phyloP scores from a whole-genome alignment of 1,284 basidiomycete genomes.

The Ceratobasidium sp. region DNA sequence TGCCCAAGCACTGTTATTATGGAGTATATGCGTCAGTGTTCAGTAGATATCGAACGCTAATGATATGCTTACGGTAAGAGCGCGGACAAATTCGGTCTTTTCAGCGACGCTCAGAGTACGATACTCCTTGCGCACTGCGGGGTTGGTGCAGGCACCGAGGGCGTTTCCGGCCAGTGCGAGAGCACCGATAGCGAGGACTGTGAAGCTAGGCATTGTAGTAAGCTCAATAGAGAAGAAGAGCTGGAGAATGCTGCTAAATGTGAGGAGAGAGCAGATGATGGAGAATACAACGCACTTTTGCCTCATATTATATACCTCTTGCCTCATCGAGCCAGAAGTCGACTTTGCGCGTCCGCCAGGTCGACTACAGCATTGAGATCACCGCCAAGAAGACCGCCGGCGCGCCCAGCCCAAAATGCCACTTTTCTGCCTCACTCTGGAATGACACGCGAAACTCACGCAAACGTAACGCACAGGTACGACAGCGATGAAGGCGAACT shows the following conservation, averaged over 20 bases:
- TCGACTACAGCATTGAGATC: neutral
- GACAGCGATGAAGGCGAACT: too few relatives aligned
- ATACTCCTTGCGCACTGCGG: slow-evolving; percentile 35
- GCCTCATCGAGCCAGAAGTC: neutral
- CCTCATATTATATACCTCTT: slow-evolving; percentile 16
- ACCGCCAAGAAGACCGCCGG: too few relatives aligned
- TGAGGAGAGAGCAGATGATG: slow-evolving; percentile 24
- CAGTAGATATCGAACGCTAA: neutral
- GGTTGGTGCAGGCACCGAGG: slow-evolving; percentile 20
- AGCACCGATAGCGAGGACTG: neutral
- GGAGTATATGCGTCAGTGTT: neutral
- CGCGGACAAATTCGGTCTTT: slow-evolving; percentile 35
- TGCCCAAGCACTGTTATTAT: slow-evolving; percentile 11
- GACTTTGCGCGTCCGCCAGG: neutral
- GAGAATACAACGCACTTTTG: slow-evolving; percentile 11
- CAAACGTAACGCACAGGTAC: too few relatives aligned
- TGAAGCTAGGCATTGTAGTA: neutral
- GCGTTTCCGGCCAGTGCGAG: slow-evolving; percentile 18
- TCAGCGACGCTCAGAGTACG: slow-evolving; percentile 25
- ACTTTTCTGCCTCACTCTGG: too few relatives aligned
- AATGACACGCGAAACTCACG: too few relatives aligned
- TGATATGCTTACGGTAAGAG: slow-evolving; percentile 18
- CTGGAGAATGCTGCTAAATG: slow-evolving; percentile 1
- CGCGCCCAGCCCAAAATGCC: too few relatives aligned
- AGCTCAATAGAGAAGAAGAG: neutral